Percentiles rank a stretch among this genome's conserved stretches.
phyloP scores from a whole-genome alignment of 129 eudicot species.

The Apium graveolens region DNA sequence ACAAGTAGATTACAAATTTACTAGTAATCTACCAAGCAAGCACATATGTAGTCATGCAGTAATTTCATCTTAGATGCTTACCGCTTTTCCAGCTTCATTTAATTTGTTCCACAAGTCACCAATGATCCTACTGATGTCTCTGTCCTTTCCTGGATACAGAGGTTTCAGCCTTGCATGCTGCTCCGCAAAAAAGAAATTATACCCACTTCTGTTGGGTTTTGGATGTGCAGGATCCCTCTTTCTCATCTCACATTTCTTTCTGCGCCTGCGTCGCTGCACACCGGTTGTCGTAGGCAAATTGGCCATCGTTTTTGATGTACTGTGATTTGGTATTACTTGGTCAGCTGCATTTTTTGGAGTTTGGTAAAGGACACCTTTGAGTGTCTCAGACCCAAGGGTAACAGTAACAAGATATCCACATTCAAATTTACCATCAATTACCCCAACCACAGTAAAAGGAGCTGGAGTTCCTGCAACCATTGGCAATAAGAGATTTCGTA shows the following conservation, averaged over 20 bases:
- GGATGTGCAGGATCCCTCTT: slow-evolving; percentile 92
- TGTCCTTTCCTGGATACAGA: slow-evolving; percentile 65
- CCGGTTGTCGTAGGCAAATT: slow-evolving; percentile 23
- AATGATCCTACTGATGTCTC: slow-evolving; percentile 81
- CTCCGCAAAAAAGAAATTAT: slow-evolving; percentile 88
- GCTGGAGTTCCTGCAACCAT: slow-evolving; percentile 23
- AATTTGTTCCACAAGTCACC: slow-evolving; percentile 90
- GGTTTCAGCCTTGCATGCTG: slow-evolving; percentile 81
- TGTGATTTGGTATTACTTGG: slow-evolving; percentile 24
- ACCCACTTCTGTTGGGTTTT: slow-evolving; percentile 91
- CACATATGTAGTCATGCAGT: neutral
- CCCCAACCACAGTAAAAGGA: slow-evolving; percentile 50
- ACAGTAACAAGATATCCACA: slow-evolving; percentile 88
- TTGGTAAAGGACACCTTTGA: slow-evolving; percentile 86
- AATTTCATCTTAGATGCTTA: slow-evolving; percentile 21
- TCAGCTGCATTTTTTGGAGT: slow-evolving; percentile 20
- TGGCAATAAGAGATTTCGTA: neutral
- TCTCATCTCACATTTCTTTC: slow-evolving; percentile 70
- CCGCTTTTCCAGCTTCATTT: slow-evolving; percentile 51
- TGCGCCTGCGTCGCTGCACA: slow-evolving; percentile 52
- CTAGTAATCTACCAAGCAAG: neutral
- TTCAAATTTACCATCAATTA: slow-evolving; percentile 84
- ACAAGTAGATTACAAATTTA: neutral
- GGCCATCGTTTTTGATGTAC: slow-evolving; percentile 1
- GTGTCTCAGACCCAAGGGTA: slow-evolving; percentile 56